A percentile compares a stretch with the other conserved stretches of the same genome.
These are phyloP conservation scores for Penicillium dipodomyicola DNA, from an alignment of 495 filamentous ascomycete species.

Conservation along the genomic window DNA sequence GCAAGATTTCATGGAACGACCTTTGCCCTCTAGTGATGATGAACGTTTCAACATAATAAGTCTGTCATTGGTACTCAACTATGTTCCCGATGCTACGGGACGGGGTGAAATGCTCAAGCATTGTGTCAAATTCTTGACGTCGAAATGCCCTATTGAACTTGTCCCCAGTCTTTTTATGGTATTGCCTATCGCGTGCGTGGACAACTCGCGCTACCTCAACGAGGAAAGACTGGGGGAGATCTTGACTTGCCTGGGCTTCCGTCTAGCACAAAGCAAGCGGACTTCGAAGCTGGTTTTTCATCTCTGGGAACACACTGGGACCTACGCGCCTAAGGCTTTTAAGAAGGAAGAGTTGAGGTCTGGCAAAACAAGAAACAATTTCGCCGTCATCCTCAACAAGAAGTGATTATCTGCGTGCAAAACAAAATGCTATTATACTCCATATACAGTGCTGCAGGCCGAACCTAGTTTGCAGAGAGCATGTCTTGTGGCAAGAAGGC, in stretches of 20 bases:
- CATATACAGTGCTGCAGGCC: neutral
- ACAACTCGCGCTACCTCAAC: conserved; percentile 88
- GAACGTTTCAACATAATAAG: conserved; percentile 86
- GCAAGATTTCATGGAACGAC: conserved; percentile 93
- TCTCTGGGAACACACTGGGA: conserved; percentile 61
- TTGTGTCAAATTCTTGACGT: conserved; percentile 51
- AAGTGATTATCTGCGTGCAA: conserved; percentile 16
- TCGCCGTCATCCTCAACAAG: conserved; percentile 65
- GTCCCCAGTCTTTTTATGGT: conserved; percentile 88
- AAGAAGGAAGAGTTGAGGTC: conserved; percentile 73
- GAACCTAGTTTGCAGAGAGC: conserved; percentile 29
- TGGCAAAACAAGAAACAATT: conserved; percentile 80
- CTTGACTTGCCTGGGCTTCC: conserved; percentile 75
- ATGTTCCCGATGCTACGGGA: conserved; percentile 69
- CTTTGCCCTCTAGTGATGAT: conserved; percentile 58
- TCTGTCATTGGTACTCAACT: conserved; percentile 94
- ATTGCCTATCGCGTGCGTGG: conserved; percentile 81
- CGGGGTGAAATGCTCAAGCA: conserved; percentile 87
- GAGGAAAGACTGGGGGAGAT: conserved; percentile 68
- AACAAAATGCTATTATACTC: neutral
- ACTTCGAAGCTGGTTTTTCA: conserved; percentile 86
- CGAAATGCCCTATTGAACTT: conserved; percentile 26
- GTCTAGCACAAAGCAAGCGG: conserved; percentile 60
- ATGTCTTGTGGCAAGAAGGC: conserved; percentile 77
- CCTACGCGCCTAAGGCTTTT: conserved; percentile 38